Evolutionary conservation across 306 rosid species (phyloP).

Genomic region (Inga leiocalycina): DNA sequence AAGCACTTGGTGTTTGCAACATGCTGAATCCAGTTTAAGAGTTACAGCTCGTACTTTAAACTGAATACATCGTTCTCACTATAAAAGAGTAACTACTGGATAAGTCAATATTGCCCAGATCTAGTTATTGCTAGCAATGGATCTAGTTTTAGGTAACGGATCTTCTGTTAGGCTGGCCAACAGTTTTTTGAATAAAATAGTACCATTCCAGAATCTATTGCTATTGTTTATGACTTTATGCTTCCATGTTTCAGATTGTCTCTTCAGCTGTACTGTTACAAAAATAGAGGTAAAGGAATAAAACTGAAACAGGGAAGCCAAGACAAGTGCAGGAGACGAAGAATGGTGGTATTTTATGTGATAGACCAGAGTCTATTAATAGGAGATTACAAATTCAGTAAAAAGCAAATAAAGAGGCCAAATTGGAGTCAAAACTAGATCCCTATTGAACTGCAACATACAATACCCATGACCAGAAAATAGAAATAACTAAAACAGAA

Average conservation of each 20-base stretch:
- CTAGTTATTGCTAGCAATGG: background rate
- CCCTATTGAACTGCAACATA: background rate
- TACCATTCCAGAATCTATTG: background rate
- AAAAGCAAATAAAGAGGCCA: background rate
- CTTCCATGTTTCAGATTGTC: background rate
- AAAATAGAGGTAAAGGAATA: background rate
- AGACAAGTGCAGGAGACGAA: background rate
- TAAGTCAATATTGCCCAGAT: background rate
- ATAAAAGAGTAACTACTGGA: background rate
- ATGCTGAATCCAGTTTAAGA: background rate
- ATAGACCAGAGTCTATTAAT: background rate
- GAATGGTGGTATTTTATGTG: background rate
- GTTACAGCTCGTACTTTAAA: background rate
- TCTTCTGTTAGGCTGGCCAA: background rate
- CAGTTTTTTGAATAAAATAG: background rate
- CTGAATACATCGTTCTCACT: background rate
- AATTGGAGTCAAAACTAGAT: background rate
- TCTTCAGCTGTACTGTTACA: background rate
- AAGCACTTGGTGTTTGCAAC: background rate
- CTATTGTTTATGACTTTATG: background rate
- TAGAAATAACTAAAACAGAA: background rate
- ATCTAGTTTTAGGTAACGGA: background rate
- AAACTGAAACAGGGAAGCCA: background rate
- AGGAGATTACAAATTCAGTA: background rate
- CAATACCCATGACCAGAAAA: background rate